These are phyloP conservation scores for Colletotrichum lini DNA, from an alignment of 2,329 filamentous ascomycete genomes.

Conservation along the genomic window DNA sequence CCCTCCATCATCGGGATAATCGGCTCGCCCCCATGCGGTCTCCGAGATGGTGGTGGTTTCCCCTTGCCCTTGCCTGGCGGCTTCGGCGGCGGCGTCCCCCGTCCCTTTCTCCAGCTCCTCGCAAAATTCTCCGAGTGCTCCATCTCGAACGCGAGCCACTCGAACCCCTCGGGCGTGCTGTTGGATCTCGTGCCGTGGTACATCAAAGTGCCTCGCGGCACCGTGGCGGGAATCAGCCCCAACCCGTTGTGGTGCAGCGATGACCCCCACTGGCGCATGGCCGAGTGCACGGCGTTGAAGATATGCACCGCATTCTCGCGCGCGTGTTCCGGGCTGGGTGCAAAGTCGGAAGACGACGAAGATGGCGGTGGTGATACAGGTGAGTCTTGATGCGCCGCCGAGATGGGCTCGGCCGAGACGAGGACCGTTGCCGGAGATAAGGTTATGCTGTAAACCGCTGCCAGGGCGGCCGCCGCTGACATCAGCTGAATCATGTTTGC, in stretches of 20 bases:
- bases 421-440: slow-evolving; percentile 17
- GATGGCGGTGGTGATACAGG: background rate
- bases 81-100: slow-evolving; percentile 5
- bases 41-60: background rate
- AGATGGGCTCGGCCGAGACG: slow-evolving; percentile 24
- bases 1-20: background rate
- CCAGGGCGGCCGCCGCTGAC: slow-evolving; percentile 25
- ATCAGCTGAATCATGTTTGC: background rate
- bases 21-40: background rate
- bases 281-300: slow-evolving; percentile 81
- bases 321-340: slow-evolving; percentile 56
- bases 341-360: slow-evolving; percentile 16
- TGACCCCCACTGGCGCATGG: slow-evolving; percentile 82
- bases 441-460: slow-evolving; percentile 5
- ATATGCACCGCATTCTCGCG: slow-evolving; percentile 72
- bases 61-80: slow-evolving; percentile 20
- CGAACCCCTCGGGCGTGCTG: slow-evolving; percentile 65
- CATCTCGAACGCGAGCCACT: slow-evolving; percentile 84
- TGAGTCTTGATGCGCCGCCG: slow-evolving; percentile 7
- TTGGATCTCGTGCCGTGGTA: slow-evolving; percentile 73
- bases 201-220: slow-evolving; percentile 75
- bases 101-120: slow-evolving; percentile 40
- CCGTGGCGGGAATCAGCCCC: slow-evolving; percentile 75
- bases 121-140: slow-evolving; percentile 81
- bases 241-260: slow-evolving; percentile 83